Percentiles rank a stretch among this genome's conserved stretches.
Evolutionary conservation across 139 green algal species (phyloP).

Genomic region (Coccomyxa sp.): DNA sequence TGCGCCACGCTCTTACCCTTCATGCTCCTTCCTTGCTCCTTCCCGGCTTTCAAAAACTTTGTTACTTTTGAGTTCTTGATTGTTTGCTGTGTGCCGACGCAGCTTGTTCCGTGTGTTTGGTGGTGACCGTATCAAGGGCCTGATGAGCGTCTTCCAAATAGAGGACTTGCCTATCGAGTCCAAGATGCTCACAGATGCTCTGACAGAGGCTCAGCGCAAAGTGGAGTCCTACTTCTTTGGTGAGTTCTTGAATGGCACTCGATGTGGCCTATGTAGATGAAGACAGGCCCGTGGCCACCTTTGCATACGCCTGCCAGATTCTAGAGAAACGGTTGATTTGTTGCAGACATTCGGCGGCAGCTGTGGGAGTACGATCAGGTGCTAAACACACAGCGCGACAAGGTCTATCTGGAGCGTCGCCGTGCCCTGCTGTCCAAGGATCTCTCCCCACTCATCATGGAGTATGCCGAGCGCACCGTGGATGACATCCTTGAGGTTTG

Average conservation of each 20-base stretch:
- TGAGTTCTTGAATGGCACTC: not conserved
- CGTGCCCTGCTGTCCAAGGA: conserved; percentile 66
- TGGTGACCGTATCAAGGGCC: conserved; percentile 88
- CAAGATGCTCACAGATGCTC: conserved; percentile 88
- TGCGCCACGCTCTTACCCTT: not conserved
- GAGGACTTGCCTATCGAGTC: conserved; percentile 96
- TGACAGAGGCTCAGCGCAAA: conserved; percentile 95
- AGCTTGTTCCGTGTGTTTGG: conserved; percentile 93
- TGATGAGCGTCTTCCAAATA: conserved; percentile 92
- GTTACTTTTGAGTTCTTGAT: too few relatives aligned
- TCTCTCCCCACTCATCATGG: conserved; percentile 74
- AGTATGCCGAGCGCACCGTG: conserved; percentile 92
- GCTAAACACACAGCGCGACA: conserved; percentile 95
- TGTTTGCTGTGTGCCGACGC: not conserved
- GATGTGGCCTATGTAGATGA: too few relatives aligned
- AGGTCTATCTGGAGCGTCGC: conserved; percentile 86
- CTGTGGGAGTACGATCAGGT: conserved; percentile 98
- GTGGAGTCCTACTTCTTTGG: conserved; percentile 95
- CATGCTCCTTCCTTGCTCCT: not conserved
- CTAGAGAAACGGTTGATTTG: not conserved
- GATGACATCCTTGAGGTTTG: conserved; percentile 95
- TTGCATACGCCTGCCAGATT: not conserved
- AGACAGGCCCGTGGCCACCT: too few relatives aligned
- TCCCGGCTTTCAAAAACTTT: too few relatives aligned
- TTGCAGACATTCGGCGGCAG: conserved; percentile 87